Percentiles rank a stretch among this genome's conserved stretches.
Conservation (phyloP, 2,329 filamentous ascomycete species). For the Fusarium beomiforme region DNA sequence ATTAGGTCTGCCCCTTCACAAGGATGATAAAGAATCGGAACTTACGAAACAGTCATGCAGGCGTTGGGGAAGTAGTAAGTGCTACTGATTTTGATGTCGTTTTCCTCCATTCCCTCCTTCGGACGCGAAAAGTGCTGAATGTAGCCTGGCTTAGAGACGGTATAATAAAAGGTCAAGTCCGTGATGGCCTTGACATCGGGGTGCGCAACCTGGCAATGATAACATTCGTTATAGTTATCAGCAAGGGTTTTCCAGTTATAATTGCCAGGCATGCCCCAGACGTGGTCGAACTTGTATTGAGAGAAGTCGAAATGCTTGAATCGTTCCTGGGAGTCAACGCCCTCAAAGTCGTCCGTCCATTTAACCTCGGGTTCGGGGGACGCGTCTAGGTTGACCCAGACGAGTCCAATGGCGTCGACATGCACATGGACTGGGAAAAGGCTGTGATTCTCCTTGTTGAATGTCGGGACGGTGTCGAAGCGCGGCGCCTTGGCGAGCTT, state of each 20-base stretch:
- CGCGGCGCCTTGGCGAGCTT: constrained; percentile 69
- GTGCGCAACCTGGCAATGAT: constrained; percentile 28
- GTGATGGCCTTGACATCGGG: constrained; percentile 17
- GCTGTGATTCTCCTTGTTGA: constrained; percentile 63
- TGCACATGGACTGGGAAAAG: constrained; percentile 64
- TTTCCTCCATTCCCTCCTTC: background rate
- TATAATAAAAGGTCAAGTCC: background rate
- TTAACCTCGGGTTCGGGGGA: constrained; percentile 38
- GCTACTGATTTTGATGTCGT: constrained; percentile 11
- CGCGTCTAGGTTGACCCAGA: constrained; percentile 67
- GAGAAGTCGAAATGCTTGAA: constrained; percentile 57
- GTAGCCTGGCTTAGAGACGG: constrained; percentile 18
- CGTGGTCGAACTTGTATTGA: constrained; percentile 65
- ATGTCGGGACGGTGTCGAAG: constrained; percentile 64
- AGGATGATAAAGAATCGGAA: background rate
- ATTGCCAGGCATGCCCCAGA: constrained; percentile 63
- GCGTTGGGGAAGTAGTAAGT: constrained; percentile 33
- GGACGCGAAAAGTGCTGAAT: constrained; percentile 24
- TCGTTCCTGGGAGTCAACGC: constrained; percentile 57
- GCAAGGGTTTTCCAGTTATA: constrained; percentile 69
- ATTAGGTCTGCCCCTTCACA: background rate
- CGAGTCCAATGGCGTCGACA: constrained; percentile 61
- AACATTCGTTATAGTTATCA: constrained; percentile 69
- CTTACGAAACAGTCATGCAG: constrained; percentile 30
- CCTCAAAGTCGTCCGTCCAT: constrained; percentile 62